Percentiles rank a stretch among this genome's conserved stretches.
phyloP scores from a whole-genome alignment of 2,329 filamentous ascomycete genomes.

The Arthrobotrys iridis region DNA sequence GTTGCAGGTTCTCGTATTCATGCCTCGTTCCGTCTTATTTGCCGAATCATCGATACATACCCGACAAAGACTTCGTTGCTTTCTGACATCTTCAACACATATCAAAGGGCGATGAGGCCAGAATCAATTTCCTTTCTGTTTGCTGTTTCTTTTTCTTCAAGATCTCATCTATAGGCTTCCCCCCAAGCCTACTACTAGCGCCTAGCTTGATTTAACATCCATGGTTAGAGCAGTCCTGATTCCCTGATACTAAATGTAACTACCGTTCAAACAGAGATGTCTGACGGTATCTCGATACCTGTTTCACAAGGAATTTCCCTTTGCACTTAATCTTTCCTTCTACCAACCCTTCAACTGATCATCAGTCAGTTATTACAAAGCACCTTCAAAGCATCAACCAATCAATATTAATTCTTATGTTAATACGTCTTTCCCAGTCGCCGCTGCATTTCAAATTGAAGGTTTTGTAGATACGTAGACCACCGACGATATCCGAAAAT shows the following conservation, averaged over 20 bases:
- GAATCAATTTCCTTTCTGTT: neutral
- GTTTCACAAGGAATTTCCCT: constrained; percentile 4
- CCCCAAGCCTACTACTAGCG: neutral
- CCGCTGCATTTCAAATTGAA: neutral
- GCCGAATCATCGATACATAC: neutral
- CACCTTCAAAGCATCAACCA: neutral
- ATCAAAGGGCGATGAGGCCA: neutral
- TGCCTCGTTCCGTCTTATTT: constrained; percentile 16
- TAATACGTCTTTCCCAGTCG: neutral
- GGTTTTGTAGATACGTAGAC: neutral
- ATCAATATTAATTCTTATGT: neutral
- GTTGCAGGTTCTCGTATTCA: constrained; percentile 13
- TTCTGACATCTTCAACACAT: constrained; percentile 33
- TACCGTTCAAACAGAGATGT: neutral
- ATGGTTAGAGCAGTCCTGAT: neutral
- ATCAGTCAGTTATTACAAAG: neutral
- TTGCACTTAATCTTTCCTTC: neutral
- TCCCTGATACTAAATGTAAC: neutral
- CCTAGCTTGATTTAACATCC: constrained; percentile 20
- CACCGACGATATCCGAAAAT: constrained; percentile 46
- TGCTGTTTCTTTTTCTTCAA: neutral
- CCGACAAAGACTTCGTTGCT: neutral
- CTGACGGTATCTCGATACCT: neutral
- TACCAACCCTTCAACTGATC: neutral
- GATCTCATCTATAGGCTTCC: neutral